Percentiles rank a stretch among this genome's conserved stretches.
phyloP scores from a whole-genome alignment of 768 basidiomycete genomes.

The Guyanaporus albipodus region DNA sequence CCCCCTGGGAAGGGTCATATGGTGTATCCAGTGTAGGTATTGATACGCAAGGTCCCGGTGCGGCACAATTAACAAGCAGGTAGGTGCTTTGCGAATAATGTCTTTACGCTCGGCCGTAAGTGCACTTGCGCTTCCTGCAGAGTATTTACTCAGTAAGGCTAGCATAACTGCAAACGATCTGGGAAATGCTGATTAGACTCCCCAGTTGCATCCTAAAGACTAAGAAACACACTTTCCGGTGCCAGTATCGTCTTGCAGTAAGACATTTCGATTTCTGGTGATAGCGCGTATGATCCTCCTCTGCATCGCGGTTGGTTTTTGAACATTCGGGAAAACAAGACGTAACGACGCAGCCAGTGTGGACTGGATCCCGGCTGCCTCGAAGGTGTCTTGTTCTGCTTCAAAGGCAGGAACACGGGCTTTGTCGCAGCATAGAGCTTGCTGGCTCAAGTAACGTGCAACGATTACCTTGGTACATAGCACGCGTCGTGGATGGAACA shows the following conservation, averaged over 20 bases:
- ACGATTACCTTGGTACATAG: conserved; percentile 19
- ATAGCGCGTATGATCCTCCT: conserved; percentile 59
- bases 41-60: conserved; percentile 72
- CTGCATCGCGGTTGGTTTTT: conserved; percentile 57
- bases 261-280: conserved; percentile 51
- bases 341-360: conserved; percentile 47
- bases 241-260: conserved; percentile 70
- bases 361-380: conserved; percentile 50
- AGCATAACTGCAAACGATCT: conserved; percentile 73
- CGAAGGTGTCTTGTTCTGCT: conserved; percentile 35
- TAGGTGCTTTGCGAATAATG: conserved; percentile 34
- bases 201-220: background rate
- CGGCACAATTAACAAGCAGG: conserved; percentile 63
- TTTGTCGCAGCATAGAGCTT: conserved; percentile 7
- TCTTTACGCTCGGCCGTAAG: conserved; percentile 15
- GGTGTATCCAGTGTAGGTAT: conserved; percentile 60
- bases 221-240: conserved; percentile 64
- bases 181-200: conserved; percentile 1
- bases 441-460: conserved; percentile 28
- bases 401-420: background rate
- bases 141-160: conserved; percentile 58
- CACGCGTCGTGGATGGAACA: conserved; percentile 9
- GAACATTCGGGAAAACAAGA: conserved; percentile 59
- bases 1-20: conserved; percentile 37
- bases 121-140: conserved; percentile 24